Base-by-base conservation (phyloP, 768 basidiomycete species). In the Gymnopilus dilepis region DNA sequence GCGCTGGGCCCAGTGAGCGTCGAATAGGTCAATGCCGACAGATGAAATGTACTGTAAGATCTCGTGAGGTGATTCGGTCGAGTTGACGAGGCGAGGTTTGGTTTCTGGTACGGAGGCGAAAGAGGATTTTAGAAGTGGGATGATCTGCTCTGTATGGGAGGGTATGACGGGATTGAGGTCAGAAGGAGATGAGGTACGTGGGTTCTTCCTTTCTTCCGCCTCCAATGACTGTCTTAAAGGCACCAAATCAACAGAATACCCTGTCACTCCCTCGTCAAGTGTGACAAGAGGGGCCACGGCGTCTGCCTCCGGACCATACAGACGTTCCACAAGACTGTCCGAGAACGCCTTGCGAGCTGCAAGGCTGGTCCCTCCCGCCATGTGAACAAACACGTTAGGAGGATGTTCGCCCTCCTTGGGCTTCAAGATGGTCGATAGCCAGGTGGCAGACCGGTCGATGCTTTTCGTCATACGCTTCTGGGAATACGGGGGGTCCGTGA, bases 391-490 rank as follows among this genome's bases (percentile, higher is more conserved):
- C 2, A 94, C 73, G 51, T 82, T 82, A n/a, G 77, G 72, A 11
- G 47, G 59, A 67, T 72, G 43, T 69, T 70, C 9, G 64, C 22
- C 34, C 24, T 34, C 52, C 67, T 62, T 2, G 73, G 74, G 56
- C 13, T 75, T 74, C 2, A 93, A 78, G 1, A 91, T 62, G 33
- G 82, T 76, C 0, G 80, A 73, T 0, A 94, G 73, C 93, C 93
- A 95, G 0, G 80, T 73, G 0, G 77, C 69, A 2, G 86, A 87
- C 26, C 92, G 82, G 43, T 92, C 89, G 55, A 93, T 82, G 67
- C 88, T 88, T 70, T 93, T 94, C 26, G 84, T 87, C 5, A 88
- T 73, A 2, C 93, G 85, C 64, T 91, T 94, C 69, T 95, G 93
- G 3, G 92, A 93, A 62, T 86, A 82, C 0, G 89, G 85, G 0